phyloP scores from a whole-genome alignment of 2,329 filamentous ascomycete species.

The Fusarium albosuccineum region DNA sequence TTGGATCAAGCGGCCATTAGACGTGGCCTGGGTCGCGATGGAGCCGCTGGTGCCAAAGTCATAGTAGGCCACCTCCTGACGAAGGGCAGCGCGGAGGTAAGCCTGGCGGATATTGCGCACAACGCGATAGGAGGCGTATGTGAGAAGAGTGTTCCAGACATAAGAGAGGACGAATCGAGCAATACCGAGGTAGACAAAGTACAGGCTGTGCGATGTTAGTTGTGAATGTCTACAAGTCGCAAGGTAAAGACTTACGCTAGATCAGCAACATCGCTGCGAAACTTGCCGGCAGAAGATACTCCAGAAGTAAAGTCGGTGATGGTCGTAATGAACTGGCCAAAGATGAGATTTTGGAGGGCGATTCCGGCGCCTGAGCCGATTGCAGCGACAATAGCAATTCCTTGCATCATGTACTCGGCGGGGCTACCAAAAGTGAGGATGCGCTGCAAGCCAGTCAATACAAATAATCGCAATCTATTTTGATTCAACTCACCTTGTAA shows the following conservation, averaged over 20 bases:
- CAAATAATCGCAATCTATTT: not conserved
- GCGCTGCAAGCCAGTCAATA: conserved; percentile 43
- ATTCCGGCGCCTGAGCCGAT: conserved; percentile 55
- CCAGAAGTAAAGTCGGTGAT: conserved; percentile 51
- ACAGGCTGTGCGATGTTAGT: conserved; percentile 55
- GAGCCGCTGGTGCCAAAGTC: conserved; percentile 59
- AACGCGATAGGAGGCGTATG: conserved; percentile 64
- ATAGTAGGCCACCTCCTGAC: conserved; percentile 65
- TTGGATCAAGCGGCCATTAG: conserved; percentile 59
- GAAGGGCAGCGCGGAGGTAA: conserved; percentile 64
- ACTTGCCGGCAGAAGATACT: conserved; percentile 40
- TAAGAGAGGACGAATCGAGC: conserved; percentile 66
- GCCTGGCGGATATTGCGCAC: conserved; percentile 62
- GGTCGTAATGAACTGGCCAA: conserved; percentile 53
- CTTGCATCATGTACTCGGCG: conserved; percentile 47
- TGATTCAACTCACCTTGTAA: conserved; percentile 35
- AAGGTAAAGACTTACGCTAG: conserved; percentile 52
- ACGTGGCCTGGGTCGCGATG: conserved; percentile 53
- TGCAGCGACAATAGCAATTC: conserved; percentile 48
- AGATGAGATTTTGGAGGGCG: conserved; percentile 55
- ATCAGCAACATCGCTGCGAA: conserved; percentile 49
- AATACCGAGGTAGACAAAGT: conserved; percentile 70
- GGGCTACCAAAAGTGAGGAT: conserved; percentile 49
- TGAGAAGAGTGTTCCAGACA: conserved; percentile 58
- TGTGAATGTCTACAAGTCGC: conserved; percentile 27